phyloP scores from a whole-genome alignment of 1,139 yeast species.

The Debaryomyces coudertii region DNA sequence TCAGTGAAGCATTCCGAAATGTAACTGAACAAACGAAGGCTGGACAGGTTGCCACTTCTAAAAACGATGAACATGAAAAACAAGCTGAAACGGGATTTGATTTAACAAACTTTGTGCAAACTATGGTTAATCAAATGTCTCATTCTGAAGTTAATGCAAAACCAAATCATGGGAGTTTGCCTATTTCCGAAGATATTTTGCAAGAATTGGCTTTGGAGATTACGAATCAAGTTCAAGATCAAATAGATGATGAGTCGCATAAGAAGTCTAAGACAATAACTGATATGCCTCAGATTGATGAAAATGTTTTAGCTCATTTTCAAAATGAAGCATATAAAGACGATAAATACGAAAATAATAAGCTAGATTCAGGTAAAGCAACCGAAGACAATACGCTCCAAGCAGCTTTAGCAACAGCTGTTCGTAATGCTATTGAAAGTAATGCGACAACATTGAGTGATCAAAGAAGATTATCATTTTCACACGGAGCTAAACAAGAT shows the following conservation, averaged over 20 bases:
- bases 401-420: conserved; percentile 30
- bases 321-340: conserved; percentile 40
- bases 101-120: conserved; percentile 26
- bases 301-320: conserved; percentile 42
- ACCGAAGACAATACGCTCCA: conserved; percentile 21
- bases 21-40: conserved; percentile 21
- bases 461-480: background rate
- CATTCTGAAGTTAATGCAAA: conserved; percentile 11
- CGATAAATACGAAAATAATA: conserved; percentile 13
- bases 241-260: conserved; percentile 20
- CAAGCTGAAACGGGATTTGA: conserved; percentile 16
- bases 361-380: background rate
- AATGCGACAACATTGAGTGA: conserved; percentile 5
- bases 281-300: conserved; percentile 42
- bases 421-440: conserved; percentile 26
- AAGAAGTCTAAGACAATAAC: conserved; percentile 18
- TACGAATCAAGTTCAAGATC: conserved; percentile 38
- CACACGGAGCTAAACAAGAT: conserved; percentile 1
- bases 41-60: conserved; percentile 7
- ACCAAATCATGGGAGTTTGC: conserved; percentile 15
- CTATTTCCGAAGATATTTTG: conserved; percentile 28
- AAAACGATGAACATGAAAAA: conserved; percentile 2
- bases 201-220: conserved; percentile 40
- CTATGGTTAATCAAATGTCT: conserved; percentile 24
- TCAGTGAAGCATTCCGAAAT: conserved; percentile 38